Evolutionary conservation across 1,139 yeast species (phyloP).

Genomic region (Scheffersomyces illinoinensis): DNA sequence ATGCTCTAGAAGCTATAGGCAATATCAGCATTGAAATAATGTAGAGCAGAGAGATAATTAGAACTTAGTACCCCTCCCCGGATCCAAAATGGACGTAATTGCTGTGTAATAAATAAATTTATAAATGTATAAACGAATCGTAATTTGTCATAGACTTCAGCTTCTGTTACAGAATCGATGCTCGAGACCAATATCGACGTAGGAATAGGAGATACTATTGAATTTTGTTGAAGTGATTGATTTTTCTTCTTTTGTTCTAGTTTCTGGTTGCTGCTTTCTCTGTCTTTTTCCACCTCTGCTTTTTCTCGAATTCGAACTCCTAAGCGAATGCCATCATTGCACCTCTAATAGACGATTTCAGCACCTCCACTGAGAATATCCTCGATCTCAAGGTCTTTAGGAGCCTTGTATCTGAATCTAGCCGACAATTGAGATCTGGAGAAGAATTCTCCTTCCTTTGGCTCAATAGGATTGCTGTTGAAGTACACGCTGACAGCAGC

Average conservation of each 20-base stretch:
- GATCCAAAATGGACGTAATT: neutral
- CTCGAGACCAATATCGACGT: neutral
- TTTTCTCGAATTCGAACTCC: neutral
- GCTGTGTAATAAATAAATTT: neutral
- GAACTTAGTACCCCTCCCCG: neutral
- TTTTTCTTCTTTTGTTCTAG: neutral
- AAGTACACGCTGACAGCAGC: constrained; percentile 17
- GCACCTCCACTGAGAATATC: constrained; percentile 81
- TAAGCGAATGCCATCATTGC: neutral
- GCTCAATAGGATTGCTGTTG: constrained; percentile 38
- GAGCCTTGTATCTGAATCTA: constrained; percentile 65
- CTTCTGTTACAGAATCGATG: neutral
- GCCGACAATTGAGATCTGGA: constrained; percentile 67
- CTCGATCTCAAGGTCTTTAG: constrained; percentile 71
- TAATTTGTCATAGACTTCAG: neutral
- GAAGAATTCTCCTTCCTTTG: constrained; percentile 49
- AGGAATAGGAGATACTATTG: neutral
- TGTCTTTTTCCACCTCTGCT: neutral
- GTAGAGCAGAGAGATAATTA: neutral
- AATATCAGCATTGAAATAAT: neutral
- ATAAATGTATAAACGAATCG: neutral
- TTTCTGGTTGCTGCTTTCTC: neutral
- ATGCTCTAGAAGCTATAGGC: neutral
- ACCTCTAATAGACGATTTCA: constrained; percentile 36
- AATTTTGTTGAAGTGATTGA: neutral